Evolutionary conservation across 176 grass and related monocot genomes (phyloP), one percentile per base, ranked within the genome.

Genomic region (Phyllostachys edulis): DNA sequence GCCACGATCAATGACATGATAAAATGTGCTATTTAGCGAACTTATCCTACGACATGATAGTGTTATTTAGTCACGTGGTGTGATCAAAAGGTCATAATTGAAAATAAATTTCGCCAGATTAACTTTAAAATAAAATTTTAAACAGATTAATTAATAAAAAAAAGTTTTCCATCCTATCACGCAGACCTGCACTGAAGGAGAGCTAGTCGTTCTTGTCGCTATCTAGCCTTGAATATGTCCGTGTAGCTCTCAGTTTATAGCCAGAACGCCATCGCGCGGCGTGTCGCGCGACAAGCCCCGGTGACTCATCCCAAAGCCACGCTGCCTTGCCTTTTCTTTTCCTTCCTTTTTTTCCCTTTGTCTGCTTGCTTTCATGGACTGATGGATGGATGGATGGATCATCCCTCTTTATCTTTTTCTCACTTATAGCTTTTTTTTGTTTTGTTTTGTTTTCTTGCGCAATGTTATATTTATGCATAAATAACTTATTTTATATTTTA

Each of bases 221-320:
- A 76, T 87, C 85, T 11, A 14, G 61, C 42, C 69, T 24, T 71
- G 74, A 46, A 71, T 51, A 80, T 17, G 74, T 41, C 6, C 63
- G 21, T 42, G 67, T 62, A 70, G 77, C 64, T 91, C 46, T 64
- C 85, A 41, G 55, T 80, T 70, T 57, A n/a, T 80, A 87, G 76
- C 41, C 44, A 45, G 61, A 34, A 10, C 63, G 76, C 77, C 85
- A 36, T 66, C 52, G 78, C 52, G 78, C 65, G 64, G 81, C 89
- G 47, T 55, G 90, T 67, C 82, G 66, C 39, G 7, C 59, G 59
- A 17, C 78, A 4, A 21, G n/a, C 7, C 56, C 46, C 9, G 77
- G 45, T 80, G 85, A 78, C 71, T 85, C 86, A 67, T 27, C 46
- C 71, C 60, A 32, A 77, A 5, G 45, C 38, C 24, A 0, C 4